A percentile compares a stretch with the other conserved stretches of the same genome.
Conservation (phyloP, 495 filamentous ascomycete species). For the Penicillium taxi region DNA sequence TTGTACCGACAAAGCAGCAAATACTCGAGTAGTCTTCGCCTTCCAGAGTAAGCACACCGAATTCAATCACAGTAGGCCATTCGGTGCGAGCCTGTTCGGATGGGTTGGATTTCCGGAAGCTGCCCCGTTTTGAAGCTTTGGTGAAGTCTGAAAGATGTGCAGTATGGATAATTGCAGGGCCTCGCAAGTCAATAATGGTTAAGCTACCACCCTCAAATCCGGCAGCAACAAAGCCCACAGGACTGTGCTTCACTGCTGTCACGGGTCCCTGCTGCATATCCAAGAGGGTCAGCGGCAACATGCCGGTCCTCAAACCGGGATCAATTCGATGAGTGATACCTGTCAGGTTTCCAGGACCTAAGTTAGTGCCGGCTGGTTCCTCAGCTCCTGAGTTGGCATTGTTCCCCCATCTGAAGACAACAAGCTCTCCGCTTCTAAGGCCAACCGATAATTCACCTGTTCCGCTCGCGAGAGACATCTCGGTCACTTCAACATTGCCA, state of each 20-base stretch:
- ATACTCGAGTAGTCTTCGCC: constrained; percentile 93
- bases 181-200: constrained; percentile 75
- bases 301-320: constrained; percentile 68
- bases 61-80: constrained; percentile 73
- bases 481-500: constrained; percentile 67
- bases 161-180: constrained; percentile 78
- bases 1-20: constrained; percentile 84
- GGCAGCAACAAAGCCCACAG: constrained; percentile 83
- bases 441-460: constrained; percentile 83
- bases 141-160: constrained; percentile 57
- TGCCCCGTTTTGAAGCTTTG: constrained; percentile 60
- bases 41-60: constrained; percentile 88
- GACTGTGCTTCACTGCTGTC: constrained; percentile 70
- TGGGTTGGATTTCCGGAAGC: constrained; percentile 48
- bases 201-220: constrained; percentile 76
- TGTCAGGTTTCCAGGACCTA: constrained; percentile 52
- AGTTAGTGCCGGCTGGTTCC: constrained; percentile 44
- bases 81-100: constrained; percentile 47
- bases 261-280: constrained; percentile 74
- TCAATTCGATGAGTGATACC: constrained; percentile 69
- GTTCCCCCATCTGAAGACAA: constrained; percentile 78
- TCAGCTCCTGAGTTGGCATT: constrained; percentile 59
- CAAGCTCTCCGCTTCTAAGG: constrained; percentile 69
- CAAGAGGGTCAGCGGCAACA: constrained; percentile 73
- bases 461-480: constrained; percentile 64